Conservation (phyloP, 495 filamentous ascomycete genomes). For the Articulospora tetracladia region DNA sequence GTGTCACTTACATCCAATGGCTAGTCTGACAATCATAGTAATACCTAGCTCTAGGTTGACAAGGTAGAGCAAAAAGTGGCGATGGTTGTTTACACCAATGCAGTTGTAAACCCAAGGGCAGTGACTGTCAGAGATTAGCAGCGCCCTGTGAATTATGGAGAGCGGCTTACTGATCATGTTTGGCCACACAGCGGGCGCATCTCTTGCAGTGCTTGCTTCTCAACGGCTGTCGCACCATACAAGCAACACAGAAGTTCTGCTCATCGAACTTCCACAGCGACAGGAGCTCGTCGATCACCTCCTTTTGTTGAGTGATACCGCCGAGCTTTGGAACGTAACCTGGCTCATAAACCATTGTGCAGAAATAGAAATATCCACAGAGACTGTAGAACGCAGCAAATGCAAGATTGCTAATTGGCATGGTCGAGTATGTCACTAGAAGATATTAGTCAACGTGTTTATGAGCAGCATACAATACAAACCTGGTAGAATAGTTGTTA, state of each 20-base stretch:
- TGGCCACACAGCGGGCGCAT: constrained; percentile 89
- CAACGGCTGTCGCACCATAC: constrained; percentile 88
- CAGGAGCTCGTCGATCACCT: constrained; percentile 79
- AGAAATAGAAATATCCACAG: constrained; percentile 80
- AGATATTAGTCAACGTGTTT: constrained; percentile 16
- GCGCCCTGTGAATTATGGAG: neutral
- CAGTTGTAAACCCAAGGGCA: constrained; percentile 99
- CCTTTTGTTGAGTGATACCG: constrained; percentile 82
- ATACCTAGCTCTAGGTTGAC: constrained; percentile 73
- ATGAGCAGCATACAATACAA: constrained; percentile 29
- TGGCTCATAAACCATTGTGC: constrained; percentile 82
- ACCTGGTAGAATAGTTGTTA: constrained; percentile 68
- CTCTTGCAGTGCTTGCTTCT: constrained; percentile 92
- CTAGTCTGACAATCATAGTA: constrained; percentile 45
- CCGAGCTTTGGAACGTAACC: constrained; percentile 92
- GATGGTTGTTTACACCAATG: constrained; percentile 88
- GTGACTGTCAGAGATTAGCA: constrained; percentile 54
- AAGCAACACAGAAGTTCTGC: constrained; percentile 85
- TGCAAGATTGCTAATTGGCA: constrained; percentile 68
- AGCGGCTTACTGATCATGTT: constrained; percentile 90
- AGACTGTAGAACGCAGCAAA: constrained; percentile 62
- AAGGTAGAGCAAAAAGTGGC: constrained; percentile 91
- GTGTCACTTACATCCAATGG: constrained; percentile 47
- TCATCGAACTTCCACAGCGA: constrained; percentile 87
- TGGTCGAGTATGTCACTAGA: constrained; percentile 57